A percentile compares a stretch with the other conserved stretches of the same genome.
Evolutionary conservation across 164 flowering plant species (phyloP).

Genomic region (Houttuynia cordata): DNA sequence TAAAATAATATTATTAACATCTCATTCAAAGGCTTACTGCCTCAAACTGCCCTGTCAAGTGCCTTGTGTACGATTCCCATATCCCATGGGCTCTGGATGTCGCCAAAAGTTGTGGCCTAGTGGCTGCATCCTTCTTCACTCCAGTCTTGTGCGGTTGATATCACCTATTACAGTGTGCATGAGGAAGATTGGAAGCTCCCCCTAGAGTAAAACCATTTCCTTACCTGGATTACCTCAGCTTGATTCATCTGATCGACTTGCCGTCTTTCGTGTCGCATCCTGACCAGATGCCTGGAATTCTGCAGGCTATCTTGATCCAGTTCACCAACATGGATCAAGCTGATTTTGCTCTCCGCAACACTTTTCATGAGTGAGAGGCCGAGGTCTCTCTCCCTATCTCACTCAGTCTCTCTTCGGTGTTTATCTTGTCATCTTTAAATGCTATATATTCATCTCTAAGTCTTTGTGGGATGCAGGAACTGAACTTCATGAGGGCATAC

Average conservation of each 20-base stretch:
- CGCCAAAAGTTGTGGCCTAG: background rate
- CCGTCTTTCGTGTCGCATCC: slow-evolving; percentile 7
- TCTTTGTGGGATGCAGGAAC: background rate
- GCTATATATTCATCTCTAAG: background rate
- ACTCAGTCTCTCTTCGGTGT: background rate
- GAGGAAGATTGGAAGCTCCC: background rate
- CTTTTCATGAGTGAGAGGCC: background rate
- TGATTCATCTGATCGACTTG: slow-evolving; percentile 5
- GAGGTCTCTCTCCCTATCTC: no score
- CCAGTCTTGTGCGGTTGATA: background rate
- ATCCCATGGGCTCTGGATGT: slow-evolving; percentile 2
- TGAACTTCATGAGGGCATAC: background rate
- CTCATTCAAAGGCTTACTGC: background rate
- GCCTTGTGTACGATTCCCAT: no score
- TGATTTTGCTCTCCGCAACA: background rate
- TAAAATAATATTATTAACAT: no score
- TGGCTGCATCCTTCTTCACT: background rate
- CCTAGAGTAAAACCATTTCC: background rate
- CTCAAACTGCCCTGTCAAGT: background rate
- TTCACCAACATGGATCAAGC: background rate
- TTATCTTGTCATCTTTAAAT: no score
- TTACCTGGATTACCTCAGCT: slow-evolving; percentile 17
- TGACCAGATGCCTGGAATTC: background rate
- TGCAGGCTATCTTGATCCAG: background rate
- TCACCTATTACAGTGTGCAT: background rate